Percentiles rank a stretch among this genome's conserved stretches.
Evolutionary conservation across 495 filamentous ascomycete species (phyloP).

Genomic region (Penicillium fimorum): DNA sequence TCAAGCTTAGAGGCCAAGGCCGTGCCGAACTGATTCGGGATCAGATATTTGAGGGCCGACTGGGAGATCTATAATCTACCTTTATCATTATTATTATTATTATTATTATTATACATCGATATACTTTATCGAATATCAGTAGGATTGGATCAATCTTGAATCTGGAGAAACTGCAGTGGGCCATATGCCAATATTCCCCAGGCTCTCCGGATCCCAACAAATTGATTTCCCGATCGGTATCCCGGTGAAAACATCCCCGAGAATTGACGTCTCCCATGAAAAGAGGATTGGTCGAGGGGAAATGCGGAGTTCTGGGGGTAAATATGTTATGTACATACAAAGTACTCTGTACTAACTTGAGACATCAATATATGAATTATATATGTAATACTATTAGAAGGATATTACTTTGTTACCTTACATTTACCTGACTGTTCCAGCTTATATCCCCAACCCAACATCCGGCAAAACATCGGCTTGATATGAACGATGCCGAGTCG

Average conservation of each 20-base stretch:
- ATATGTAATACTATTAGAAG: no score
- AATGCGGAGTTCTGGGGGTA: conserved; percentile 24
- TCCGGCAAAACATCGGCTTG: neutral
- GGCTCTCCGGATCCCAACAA: conserved; percentile 12
- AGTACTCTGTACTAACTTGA: neutral
- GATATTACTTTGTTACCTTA: no score
- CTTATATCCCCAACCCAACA: neutral
- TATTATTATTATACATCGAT: no score
- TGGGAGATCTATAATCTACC: neutral
- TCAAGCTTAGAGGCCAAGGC: neutral
- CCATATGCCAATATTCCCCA: conserved; percentile 17
- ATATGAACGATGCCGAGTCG: conserved; percentile 2
- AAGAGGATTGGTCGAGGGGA: conserved; percentile 10
- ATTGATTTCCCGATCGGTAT: conserved; percentile 20
- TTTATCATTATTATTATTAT: no score
- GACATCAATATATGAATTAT: neutral
- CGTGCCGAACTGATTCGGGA: conserved; percentile 19
- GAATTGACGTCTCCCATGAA: neutral
- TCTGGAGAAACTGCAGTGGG: conserved; percentile 16
- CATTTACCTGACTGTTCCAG: no score
- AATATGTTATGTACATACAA: neutral
- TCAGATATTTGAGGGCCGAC: conserved; percentile 13
- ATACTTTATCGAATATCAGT: neutral
- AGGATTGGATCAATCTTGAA: conserved; percentile 1
- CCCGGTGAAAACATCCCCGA: conserved; percentile 22